Base-by-base conservation (phyloP, 441 rosid species). In the Flueggea neowawraea region DNA sequence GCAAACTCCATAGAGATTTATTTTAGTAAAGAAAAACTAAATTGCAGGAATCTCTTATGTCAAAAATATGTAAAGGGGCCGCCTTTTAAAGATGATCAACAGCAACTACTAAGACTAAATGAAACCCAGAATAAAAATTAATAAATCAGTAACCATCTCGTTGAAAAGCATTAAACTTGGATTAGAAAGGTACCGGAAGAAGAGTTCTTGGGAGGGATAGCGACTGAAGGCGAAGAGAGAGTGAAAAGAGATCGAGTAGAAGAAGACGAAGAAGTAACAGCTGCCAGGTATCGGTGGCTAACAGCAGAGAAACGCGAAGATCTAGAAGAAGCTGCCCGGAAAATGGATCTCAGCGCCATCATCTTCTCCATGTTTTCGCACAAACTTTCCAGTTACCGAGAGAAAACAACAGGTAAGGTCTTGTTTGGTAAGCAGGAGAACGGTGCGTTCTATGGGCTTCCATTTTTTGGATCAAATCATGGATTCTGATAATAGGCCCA, bases 291-390 rank as follows among this genome's bases (percentile, higher is more conserved):
- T 67, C 57, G 67, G 59, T 13, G 55, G 69, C 41, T 60, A 52
- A 62, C 15, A 47, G 76, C 57, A 32, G 85, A 64, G 41, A 78
- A 60, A 11, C 79, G 73, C 1, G 78, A 76, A 61, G 81, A 82
- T 65, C 89, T 64, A 6, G 69, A 45, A 57, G 70, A 62, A 64
- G 84, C 70, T 7, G 84, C 77, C 58, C 90, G 81, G 75, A 39
- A 73, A 22, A 86, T 49, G 71, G 89, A 84, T 79, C 93, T 78
- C 50, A 86, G 52, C 6, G 69, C 65, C 15, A 57, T 65, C 85
- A 80, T 73, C 73, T 70, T 80, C 64, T 68, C 78, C 84, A 68
- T 71, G 5, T 54, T 39, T n/a, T n/a, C n/a, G n/a, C n/a, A n/a
- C n/a, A n/a, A n/a, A n/a, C n/a, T n/a, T n/a, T n/a, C n/a, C n/a